Percentiles rank a stretch among this genome's conserved stretches.
phyloP scores from a whole-genome alignment of 495 filamentous ascomycete species.

The Echria macrotheca region DNA sequence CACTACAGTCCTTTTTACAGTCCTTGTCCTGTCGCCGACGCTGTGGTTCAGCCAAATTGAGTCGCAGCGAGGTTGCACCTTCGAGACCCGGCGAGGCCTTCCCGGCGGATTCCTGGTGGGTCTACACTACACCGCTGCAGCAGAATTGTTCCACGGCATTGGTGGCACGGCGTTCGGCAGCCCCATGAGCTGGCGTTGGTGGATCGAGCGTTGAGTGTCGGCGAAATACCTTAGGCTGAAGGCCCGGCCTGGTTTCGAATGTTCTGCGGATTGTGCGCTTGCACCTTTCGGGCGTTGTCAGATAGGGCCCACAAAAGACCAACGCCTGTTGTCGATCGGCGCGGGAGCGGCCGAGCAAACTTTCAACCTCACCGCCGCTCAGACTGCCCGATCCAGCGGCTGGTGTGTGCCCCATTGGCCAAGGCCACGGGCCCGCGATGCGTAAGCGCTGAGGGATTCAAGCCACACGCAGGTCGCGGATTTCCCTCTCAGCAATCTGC shows the following conservation, averaged over 20 bases:
- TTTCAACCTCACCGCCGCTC: background rate
- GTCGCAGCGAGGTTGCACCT: background rate
- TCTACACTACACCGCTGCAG: no score
- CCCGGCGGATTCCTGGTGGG: background rate
- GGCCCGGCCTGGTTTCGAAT: background rate
- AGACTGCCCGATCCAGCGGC: background rate
- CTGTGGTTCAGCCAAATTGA: background rate
- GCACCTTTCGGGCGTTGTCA: background rate
- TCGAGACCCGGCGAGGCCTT: background rate
- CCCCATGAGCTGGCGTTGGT: background rate
- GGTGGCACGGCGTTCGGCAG: background rate
- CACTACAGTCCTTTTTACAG: no score
- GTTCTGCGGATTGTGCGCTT: background rate
- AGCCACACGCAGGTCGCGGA: background rate
- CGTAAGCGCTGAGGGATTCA: conserved; percentile 4
- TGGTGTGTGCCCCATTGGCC: background rate
- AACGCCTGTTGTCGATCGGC: conserved; percentile 7
- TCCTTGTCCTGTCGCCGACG: background rate
- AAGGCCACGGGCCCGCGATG: background rate
- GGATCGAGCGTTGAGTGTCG: no score
- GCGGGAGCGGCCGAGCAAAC: conserved; percentile 10
- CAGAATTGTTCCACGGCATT: conserved; percentile 7
- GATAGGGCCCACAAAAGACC: background rate
- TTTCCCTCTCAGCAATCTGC: background rate
- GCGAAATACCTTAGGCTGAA: conserved; percentile 4